phyloP scores from a whole-genome alignment of 306 rosid genomes.

The Rosa multiflora region DNA sequence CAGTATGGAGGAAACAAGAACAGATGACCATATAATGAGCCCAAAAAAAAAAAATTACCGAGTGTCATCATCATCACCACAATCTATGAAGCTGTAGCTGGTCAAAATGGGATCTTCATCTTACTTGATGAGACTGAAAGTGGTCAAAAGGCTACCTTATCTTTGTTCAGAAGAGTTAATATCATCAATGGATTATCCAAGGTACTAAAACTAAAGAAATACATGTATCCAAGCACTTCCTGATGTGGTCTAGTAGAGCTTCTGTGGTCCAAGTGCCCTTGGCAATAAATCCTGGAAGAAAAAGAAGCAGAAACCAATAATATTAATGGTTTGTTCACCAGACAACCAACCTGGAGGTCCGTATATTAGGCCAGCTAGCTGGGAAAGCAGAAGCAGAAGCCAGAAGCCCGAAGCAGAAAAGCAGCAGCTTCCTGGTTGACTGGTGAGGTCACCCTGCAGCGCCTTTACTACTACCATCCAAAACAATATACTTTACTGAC shows the following conservation, averaged over 20 bases:
- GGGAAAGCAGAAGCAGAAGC: slow-evolving; percentile 15
- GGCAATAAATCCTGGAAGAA: slow-evolving; percentile 31
- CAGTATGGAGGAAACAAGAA: too few species aligned
- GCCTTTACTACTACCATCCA: slow-evolving; percentile 7
- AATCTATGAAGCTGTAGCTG: slow-evolving; percentile 2
- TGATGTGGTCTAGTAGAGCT: background rate
- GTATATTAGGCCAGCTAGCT: slow-evolving; percentile 20
- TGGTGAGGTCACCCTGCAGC: slow-evolving; percentile 22
- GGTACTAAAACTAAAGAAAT: background rate
- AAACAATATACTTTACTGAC: slow-evolving; percentile 16
- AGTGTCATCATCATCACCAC: background rate
- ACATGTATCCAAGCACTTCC: background rate
- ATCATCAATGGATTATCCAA: slow-evolving; percentile 15
- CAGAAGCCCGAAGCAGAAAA: slow-evolving; percentile 27
- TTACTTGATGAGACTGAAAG: background rate
- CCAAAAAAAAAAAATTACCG: background rate
- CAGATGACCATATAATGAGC: too few species aligned
- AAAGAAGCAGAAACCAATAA: slow-evolving; percentile 16
- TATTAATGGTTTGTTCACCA: slow-evolving; percentile 20
- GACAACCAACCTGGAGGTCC: slow-evolving; percentile 40
- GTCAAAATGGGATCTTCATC: slow-evolving; percentile 1
- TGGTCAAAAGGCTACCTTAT: slow-evolving; percentile 13
- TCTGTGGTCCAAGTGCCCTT: slow-evolving; percentile 27
- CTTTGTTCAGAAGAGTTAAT: background rate
- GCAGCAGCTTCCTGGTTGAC: slow-evolving; percentile 31